phyloP scores from a whole-genome alignment of 2,329 filamentous ascomycete genomes.

The Pseudofabraea citricarpa region DNA sequence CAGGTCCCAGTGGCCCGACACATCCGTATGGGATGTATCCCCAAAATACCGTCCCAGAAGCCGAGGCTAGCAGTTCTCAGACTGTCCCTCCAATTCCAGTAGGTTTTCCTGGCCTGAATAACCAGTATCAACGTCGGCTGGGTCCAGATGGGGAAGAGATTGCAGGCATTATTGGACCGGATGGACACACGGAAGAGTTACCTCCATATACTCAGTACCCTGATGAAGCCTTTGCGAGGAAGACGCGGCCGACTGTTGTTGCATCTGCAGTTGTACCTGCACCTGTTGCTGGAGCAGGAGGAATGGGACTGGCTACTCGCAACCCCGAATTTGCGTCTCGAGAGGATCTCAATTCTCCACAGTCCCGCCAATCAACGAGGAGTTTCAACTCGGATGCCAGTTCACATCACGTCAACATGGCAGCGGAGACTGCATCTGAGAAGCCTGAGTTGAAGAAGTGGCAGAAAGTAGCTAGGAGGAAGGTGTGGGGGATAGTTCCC shows the following conservation, averaged over 20 bases:
- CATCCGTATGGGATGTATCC: slow-evolving; percentile 86
- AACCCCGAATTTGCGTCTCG: slow-evolving; percentile 59
- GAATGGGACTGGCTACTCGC: slow-evolving; percentile 54
- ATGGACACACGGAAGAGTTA: slow-evolving; percentile 85
- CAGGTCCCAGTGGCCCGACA: slow-evolving; percentile 60
- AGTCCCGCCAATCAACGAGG: slow-evolving; percentile 45
- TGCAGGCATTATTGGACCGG: slow-evolving; percentile 81
- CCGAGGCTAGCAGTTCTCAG: slow-evolving; percentile 37
- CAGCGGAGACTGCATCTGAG: slow-evolving; percentile 39
- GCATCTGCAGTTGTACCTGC: too few relatives aligned
- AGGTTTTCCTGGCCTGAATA: slow-evolving; percentile 65
- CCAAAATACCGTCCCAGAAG: slow-evolving; percentile 66
- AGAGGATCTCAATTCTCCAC: slow-evolving; percentile 46
- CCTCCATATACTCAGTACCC: slow-evolving; percentile 91
- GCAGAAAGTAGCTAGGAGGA: slow-evolving; percentile 48
- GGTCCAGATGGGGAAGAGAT: slow-evolving; percentile 80
- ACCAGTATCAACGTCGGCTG: slow-evolving; percentile 65
- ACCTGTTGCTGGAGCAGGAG: slow-evolving; percentile 46
- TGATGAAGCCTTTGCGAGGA: slow-evolving; percentile 62
- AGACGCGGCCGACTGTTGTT: slow-evolving; percentile 31
- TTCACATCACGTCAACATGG: slow-evolving; percentile 48
- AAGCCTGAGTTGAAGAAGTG: slow-evolving; percentile 45
- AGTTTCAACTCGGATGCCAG: slow-evolving; percentile 48
- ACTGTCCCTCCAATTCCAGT: slow-evolving; percentile 50
- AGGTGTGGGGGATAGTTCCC: slow-evolving; percentile 54